Conservation (phyloP, 345 rosid species). For the Citrus sinensis region DNA sequence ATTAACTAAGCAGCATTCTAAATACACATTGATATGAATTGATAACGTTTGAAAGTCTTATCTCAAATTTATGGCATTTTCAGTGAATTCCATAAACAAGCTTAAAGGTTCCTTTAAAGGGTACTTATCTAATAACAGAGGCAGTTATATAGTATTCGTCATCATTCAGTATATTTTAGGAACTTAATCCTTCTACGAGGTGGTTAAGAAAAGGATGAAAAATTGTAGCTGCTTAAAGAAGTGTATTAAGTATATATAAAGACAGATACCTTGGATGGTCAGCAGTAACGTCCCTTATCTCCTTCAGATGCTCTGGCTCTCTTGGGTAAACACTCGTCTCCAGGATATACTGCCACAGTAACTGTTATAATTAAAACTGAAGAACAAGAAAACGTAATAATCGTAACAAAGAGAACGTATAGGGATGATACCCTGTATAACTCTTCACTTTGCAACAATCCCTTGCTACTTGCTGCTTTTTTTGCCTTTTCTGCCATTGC, state of each 20-base stretch:
- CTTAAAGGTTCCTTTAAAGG: neutral
- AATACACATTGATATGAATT: neutral
- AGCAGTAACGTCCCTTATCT: slow-evolving; percentile 54
- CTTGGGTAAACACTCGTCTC: slow-evolving; percentile 73
- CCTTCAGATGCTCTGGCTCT: slow-evolving; percentile 58
- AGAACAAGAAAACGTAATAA: neutral
- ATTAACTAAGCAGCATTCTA: neutral
- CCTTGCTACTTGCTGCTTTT: slow-evolving; percentile 18
- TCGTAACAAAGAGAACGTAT: neutral
- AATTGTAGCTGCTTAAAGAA: neutral
- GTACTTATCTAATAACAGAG: neutral
- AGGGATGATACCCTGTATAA: slow-evolving; percentile 39
- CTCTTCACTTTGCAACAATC: slow-evolving; percentile 48
- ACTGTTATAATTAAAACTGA: neutral
- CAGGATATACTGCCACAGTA: slow-evolving; percentile 48
- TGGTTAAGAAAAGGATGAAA: neutral
- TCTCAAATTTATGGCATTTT: too few species aligned
- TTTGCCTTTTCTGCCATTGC: slow-evolving; percentile 28
- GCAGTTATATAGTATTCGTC: neutral
- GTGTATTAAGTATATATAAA: neutral
- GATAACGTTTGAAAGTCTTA: neutral
- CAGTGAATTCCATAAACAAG: neutral
- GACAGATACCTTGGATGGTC: slow-evolving; percentile 41
- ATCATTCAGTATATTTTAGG: neutral
- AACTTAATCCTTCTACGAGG: neutral